Base-by-base conservation (phyloP, 257 asterid genomes). In the Solanum appendiculatum region DNA sequence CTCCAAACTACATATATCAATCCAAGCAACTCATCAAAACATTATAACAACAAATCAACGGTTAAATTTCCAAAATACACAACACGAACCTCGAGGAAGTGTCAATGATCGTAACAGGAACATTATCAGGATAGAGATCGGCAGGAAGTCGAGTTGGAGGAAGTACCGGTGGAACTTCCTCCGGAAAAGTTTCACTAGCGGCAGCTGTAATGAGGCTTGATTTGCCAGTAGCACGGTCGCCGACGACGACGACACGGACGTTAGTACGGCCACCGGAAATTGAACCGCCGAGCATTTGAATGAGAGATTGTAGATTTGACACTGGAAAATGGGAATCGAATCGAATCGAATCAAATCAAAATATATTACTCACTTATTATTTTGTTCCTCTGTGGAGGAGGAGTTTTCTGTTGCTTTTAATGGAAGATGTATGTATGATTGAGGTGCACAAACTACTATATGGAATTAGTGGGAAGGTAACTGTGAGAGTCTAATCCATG, bases 81-180 rank as follows among this genome's bases (percentile, higher is more conserved):
- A 34, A 25, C n/a, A 15, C 20, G 18, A 82, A 97, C 99, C 99
- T 95, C 83, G 99, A 93, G 29, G 99, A 95, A 87, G 99, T 95
- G 86, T 97, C 99, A 51, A 95, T 93, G 93, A 97, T 91, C 81
- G 94, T 86, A 86, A 96, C 90, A 33, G 99, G 98, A 84, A 96
- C 94, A 82, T 93, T 90, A 88, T 95, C 99, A 11, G 99, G 98
- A 85, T 92, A 97, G 90, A 92, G 95, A 89, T 97, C 99, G 87
- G 99, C 94, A 68, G 99, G 96, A 88, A 97, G 97, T 81, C 99
- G 99, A 86, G 99, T 95, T 84, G 96, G 98, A 46, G 97, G 98
- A 84, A 97, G 98, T n/a, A 97, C 98, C 23, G 95, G 95, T 25
- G 96, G 96, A 20, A 97, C 96, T 42, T 94, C 95, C n/a, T 87